Base-by-base conservation (phyloP, 495 filamentous ascomycete species). In the Podospora conica region DNA sequence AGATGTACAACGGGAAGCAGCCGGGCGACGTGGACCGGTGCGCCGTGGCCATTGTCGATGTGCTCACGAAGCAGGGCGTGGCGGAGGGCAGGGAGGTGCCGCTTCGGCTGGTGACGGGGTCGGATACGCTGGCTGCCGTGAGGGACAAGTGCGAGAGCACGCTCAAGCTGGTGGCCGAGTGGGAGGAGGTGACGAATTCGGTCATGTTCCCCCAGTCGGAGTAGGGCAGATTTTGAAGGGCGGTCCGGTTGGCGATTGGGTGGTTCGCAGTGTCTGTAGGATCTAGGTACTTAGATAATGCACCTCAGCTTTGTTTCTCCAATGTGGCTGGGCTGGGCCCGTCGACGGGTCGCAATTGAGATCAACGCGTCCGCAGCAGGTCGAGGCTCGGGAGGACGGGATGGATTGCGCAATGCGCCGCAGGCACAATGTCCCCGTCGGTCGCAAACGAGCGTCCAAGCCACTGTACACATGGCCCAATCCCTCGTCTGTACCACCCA, bases 21-120 rank as follows among this genome's bases (percentile, higher is more conserved):
- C 73, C 69, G 0, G 81, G 82, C 12, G 78, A 84, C 65, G 78
- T 81, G 20, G 68, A 60, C 1, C 84, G 82, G 73, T 78, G 75
- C 31, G 81, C 77, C 0, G 67, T 63, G 55, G 72, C 78, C 29
- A 80, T 83, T 33, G 77, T 83, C 11, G 81, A 83, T 53, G 78
- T 79, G 54, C 56, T 83, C 58, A 79, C 76, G 2, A 69, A 70
- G 28, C 70, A 70, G n/a, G 79, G 82, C 0, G 75, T 75, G 20
- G 78, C 73, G 0, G 66, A 66, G 54, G 78, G 74, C 3, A 72
- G 60, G 53, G 69, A 75, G 56, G 69, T 78, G 20, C 75, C 75
- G 1, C 58, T 75, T 58, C 66, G 77, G 48, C 53, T 81, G 21
- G 63, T 70, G 54, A 69, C 77, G 29, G 78, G 78, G 5, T 64